Percentiles rank a stretch among this genome's conserved stretches.
Evolutionary conservation across 1,139 yeast species (phyloP).

Genomic region (Yamadazyma friedrichii): DNA sequence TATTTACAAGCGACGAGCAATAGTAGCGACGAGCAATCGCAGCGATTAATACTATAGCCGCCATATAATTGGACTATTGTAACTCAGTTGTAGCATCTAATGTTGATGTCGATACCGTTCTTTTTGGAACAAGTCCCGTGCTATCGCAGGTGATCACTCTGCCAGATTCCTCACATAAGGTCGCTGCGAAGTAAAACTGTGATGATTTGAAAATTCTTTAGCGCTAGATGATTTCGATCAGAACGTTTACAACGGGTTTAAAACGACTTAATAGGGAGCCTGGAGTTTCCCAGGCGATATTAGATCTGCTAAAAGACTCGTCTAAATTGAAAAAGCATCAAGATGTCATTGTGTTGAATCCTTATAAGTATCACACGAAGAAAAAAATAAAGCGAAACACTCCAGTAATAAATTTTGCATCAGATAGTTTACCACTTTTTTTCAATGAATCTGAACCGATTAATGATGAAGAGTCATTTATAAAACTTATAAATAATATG

Average conservation of each 20-base stretch:
- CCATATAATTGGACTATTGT: too few relatives aligned
- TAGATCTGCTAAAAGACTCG: constrained; percentile 18
- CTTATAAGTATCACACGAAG: constrained; percentile 2
- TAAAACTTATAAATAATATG: constrained; percentile 13
- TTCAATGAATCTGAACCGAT: constrained; percentile 1
- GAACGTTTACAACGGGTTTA: background rate
- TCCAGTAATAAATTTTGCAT: background rate
- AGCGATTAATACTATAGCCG: too few relatives aligned
- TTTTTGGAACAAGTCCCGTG: too few relatives aligned
- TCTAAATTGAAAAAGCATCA: constrained; percentile 9
- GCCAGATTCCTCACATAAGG: background rate
- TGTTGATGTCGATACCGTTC: too few relatives aligned
- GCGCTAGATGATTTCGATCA: background rate
- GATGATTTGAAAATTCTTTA: constrained; percentile 1
- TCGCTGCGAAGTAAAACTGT: background rate
- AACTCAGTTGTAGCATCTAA: too few relatives aligned
- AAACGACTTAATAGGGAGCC: constrained; percentile 6
- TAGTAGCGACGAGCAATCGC: too few relatives aligned
- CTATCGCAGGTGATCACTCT: background rate
- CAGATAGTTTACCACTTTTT: background rate
- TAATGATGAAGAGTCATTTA: constrained; percentile 3
- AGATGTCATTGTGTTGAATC: constrained; percentile 3
- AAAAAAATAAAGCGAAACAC: background rate
- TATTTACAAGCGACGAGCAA: too few relatives aligned
- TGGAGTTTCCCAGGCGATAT: constrained; percentile 11